Percentiles rank a stretch among this genome's conserved stretches.
Evolutionary conservation across 2,329 filamentous ascomycete genomes (phyloP).

Genomic region (Colletotrichum caudatum): DNA sequence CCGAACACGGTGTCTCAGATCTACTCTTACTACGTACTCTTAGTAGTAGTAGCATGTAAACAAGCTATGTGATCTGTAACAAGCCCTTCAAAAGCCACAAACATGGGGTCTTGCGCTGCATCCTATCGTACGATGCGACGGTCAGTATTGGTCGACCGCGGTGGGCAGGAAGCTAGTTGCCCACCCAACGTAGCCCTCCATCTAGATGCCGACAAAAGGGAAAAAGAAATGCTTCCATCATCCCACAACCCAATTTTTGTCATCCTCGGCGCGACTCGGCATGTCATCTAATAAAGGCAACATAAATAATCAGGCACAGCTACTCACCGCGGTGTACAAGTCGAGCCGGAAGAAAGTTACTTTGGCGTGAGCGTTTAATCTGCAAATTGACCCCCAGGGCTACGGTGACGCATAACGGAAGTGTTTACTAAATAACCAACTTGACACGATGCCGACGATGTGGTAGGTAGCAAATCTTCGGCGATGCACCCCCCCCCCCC

Average conservation of each 20-base stretch:
- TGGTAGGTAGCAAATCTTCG: not conserved
- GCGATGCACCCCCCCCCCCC: too few relatives aligned
- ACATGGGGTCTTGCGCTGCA: not conserved
- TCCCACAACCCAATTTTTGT: not conserved
- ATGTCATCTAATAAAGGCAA: not conserved
- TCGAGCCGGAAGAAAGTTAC: not conserved
- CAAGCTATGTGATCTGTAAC: not conserved
- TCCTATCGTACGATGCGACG: not conserved
- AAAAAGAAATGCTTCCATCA: not conserved
- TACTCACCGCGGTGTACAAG: not conserved
- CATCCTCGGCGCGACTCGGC: not conserved
- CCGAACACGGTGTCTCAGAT: not conserved
- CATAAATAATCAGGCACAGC: too few relatives aligned
- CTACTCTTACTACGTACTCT: not conserved
- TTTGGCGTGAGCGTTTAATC: not conserved
- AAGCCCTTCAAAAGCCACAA: not conserved
- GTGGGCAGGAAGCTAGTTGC: not conserved
- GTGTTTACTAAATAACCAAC: too few relatives aligned
- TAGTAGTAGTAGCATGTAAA: not conserved
- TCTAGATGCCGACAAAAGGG: not conserved
- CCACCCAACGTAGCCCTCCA: too few relatives aligned
- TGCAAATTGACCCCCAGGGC: not conserved
- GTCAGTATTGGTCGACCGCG: not conserved
- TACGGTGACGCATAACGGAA: not conserved
- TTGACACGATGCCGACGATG: not conserved